Percentiles rank a stretch among this genome's conserved stretches.
phyloP scores from a whole-genome alignment of 2,329 filamentous ascomycete genomes.

The Arthrobotrys sphaeroides region DNA sequence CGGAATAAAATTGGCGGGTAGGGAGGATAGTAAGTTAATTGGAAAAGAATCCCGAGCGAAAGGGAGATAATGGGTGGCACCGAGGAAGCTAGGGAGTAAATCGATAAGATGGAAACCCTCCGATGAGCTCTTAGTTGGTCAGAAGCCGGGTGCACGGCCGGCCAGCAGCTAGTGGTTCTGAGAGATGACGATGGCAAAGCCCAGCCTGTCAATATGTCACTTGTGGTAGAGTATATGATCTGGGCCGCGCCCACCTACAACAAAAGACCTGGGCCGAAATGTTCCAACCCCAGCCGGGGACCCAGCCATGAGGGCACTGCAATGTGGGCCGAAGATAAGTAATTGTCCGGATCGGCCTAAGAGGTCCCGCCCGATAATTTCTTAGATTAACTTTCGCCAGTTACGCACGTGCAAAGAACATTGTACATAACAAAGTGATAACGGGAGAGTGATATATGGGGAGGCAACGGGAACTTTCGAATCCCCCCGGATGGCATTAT shows the following conservation, averaged over 20 bases:
- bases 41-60: constrained; percentile 8
- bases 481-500: not conserved
- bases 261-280: constrained; percentile 15
- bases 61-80: constrained; percentile 11
- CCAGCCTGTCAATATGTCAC: constrained; percentile 23
- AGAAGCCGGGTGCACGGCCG: not conserved
- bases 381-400: not conserved
- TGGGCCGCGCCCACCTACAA: not conserved
- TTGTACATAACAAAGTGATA: not conserved
- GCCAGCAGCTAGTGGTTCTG: not conserved
- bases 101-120: constrained; percentile 35
- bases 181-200: not conserved
- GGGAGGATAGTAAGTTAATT: constrained; percentile 17
- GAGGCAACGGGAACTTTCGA: constrained; percentile 13
- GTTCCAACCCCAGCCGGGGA: constrained; percentile 37
- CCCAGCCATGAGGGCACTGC: constrained; percentile 12
- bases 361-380: not conserved
- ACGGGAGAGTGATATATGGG: not conserved
- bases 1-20: constrained; percentile 29
- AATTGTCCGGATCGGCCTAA: constrained; percentile 32
- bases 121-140: constrained; percentile 39
- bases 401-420: not conserved
- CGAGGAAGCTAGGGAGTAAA: constrained; percentile 32
- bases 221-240: constrained; percentile 9
- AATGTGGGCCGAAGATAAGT: not conserved